phyloP scores from a whole-genome alignment of 495 filamentous ascomycete genomes.

The Amorphotheca resinae region DNA sequence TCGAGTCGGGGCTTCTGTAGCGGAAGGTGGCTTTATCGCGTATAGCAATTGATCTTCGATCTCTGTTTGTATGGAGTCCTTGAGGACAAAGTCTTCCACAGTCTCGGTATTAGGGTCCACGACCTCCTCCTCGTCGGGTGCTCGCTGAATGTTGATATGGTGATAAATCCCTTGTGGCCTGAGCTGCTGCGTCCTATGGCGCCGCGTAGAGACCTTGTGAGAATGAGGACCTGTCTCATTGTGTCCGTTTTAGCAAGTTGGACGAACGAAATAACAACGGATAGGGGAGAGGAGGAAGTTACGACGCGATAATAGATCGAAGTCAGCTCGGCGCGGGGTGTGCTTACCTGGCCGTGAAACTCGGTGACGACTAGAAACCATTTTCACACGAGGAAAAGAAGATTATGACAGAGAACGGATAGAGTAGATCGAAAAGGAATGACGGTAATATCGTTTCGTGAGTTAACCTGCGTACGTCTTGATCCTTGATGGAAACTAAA shows the following conservation, averaged over 20 bases:
- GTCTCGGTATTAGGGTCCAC: not conserved
- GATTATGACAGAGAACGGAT: too few species aligned
- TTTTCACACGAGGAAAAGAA: not conserved
- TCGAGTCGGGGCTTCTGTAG: not conserved
- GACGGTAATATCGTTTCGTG: too few species aligned
- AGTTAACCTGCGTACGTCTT: too few species aligned
- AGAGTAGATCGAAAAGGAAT: too few species aligned
- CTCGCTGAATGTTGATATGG: constrained; percentile 1
- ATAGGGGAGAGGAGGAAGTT: not conserved
- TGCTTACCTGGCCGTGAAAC: not conserved
- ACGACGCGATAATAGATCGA: not conserved
- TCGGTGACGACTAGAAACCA: not conserved
- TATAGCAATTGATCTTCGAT: not conserved
- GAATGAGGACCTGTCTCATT: not conserved
- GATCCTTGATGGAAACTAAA: too few species aligned
- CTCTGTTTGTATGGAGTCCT: not conserved
- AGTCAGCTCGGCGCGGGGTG: not conserved
- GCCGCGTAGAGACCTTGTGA: not conserved
- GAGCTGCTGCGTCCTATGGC: too few species aligned
- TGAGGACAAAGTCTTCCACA: not conserved
- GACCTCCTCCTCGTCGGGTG: not conserved
- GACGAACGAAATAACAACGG: too few species aligned
- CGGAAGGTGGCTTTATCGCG: not conserved
- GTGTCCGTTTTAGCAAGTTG: too few species aligned
- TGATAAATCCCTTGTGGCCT: not conserved